Conservation (phyloP, 805 yeast species). For the Danielia oregonensis region DNA sequence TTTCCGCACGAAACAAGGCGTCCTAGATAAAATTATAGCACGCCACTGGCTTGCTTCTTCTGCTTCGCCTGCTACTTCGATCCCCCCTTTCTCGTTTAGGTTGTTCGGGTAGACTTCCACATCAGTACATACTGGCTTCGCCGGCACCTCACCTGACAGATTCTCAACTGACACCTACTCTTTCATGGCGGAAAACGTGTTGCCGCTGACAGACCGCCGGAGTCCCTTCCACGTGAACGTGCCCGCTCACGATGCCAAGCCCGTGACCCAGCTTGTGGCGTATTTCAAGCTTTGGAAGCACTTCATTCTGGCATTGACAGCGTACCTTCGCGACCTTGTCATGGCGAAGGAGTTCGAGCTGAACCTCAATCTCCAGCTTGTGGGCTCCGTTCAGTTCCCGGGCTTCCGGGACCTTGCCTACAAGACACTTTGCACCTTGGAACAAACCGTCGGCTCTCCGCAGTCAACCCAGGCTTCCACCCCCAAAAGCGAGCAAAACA, state of each 20-base stretch:
- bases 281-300: slow-evolving; percentile 41
- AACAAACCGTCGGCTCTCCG: slow-evolving; percentile 12
- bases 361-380: slow-evolving; percentile 34
- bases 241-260: slow-evolving; percentile 36
- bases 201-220: slow-evolving; percentile 31
- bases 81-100: no score
- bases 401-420: slow-evolving; percentile 42
- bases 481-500: slow-evolving; percentile 12
- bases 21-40: no score
- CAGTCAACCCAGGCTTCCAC: slow-evolving; percentile 8
- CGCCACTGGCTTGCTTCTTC: no score
- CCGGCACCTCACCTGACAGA: no score
- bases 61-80: no score
- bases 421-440: slow-evolving; percentile 5
- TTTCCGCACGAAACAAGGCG: no score
- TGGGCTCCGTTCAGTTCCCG: slow-evolving; percentile 37
- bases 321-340: slow-evolving; percentile 38
- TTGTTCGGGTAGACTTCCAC: no score
- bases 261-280: slow-evolving; percentile 34
- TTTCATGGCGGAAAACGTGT: slow-evolving; percentile 7
- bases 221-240: slow-evolving; percentile 38
- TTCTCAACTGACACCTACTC: no score
- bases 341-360: slow-evolving; percentile 43
- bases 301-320: slow-evolving; percentile 33
- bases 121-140: no score